phyloP scores from a whole-genome alignment of 2,329 filamentous ascomycete species.

The Monosporascus ibericus region DNA sequence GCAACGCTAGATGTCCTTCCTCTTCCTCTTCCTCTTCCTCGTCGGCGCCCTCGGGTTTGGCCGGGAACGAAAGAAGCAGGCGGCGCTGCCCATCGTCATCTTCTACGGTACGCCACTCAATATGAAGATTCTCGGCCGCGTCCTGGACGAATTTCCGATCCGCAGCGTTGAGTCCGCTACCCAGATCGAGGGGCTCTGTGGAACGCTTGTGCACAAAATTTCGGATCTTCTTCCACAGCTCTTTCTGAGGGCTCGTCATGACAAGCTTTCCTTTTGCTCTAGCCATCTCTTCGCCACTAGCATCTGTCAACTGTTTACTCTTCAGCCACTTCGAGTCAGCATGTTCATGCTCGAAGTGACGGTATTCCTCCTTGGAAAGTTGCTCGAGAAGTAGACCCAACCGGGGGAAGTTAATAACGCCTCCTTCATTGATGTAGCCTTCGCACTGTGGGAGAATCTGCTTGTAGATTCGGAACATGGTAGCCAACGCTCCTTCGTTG shows the following conservation, averaged over 20 bases:
- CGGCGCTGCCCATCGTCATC: constrained; percentile 50
- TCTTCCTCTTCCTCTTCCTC: constrained; percentile 64
- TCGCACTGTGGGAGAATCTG: constrained; percentile 77
- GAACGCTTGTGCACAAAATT: constrained; percentile 71
- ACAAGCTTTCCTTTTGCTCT: constrained; percentile 57
- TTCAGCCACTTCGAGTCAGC: constrained; percentile 88
- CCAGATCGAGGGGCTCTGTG: constrained; percentile 63
- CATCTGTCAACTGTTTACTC: constrained; percentile 70
- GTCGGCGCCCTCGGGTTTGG: constrained; percentile 30
- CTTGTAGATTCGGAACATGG: constrained; percentile 98
- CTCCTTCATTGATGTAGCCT: constrained; percentile 94
- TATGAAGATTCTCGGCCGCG: constrained; percentile 58
- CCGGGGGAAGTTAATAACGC: constrained; percentile 81
- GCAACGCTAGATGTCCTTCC: constrained; percentile 78
- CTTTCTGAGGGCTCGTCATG: constrained; percentile 74
- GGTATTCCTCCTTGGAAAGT: constrained; percentile 79
- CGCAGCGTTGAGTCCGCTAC: constrained; percentile 65
- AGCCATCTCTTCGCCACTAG: constrained; percentile 57
- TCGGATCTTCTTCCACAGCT: constrained; percentile 76
- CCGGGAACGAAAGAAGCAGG: constrained; percentile 45
- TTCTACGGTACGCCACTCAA: constrained; percentile 52
- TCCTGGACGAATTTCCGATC: constrained; percentile 94
- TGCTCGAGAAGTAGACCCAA: constrained; percentile 74
- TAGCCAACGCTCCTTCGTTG: constrained; percentile 91
- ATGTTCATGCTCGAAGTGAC: constrained; percentile 89